Base-by-base conservation (phyloP, 148 eudicot species). In the Gaultheria prostrata region DNA sequence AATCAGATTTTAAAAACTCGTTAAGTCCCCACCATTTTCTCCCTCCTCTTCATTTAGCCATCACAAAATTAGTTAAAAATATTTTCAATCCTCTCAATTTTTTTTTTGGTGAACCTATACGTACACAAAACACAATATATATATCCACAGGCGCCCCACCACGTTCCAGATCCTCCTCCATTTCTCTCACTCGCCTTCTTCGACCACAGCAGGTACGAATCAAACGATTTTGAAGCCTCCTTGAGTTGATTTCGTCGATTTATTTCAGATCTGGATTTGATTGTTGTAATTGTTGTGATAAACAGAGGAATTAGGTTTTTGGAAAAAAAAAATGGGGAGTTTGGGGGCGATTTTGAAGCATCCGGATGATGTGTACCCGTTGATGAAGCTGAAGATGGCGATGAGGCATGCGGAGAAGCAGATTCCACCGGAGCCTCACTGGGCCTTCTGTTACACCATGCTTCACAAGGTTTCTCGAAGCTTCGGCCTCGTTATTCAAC, bases 391-490 rank as follows among this genome's bases (percentile, higher is more conserved):
- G 89, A 94, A 96, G 69, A 85, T 91, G 89, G 97, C 97, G 63
- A 86, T 86, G 10, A 91, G 86, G 84, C 87, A 89, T 4, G 98
- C 97, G 1, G 97, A 90, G 89, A 96, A 91, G 82, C 98, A 96
- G 92, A 94, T 96, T 83, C 99, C 98, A 0, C 81, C 91, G 76
- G 91, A 94, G 85, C 91, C 93, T 18, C 99, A 96, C 85, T 96
- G 99, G 98, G 94, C 86, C 69, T 96, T 96, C 83, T 96, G 99
- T 65, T 96, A 92, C 84, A 75, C 93, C 17, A 96, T 96, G 98
- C 98, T 96, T 65, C 95, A 93, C 53, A 94, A 93, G 89, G 99
- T 94, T 63, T 96, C 99, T 28, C 89, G 99, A 63, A 94, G 99
- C 51, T 96, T 96, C 84, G 94, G 87, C 11, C 93, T 94, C 85